phyloP scores from a whole-genome alignment of 1,284 basidiomycete species.

The Ganoderma lingzhi region DNA sequence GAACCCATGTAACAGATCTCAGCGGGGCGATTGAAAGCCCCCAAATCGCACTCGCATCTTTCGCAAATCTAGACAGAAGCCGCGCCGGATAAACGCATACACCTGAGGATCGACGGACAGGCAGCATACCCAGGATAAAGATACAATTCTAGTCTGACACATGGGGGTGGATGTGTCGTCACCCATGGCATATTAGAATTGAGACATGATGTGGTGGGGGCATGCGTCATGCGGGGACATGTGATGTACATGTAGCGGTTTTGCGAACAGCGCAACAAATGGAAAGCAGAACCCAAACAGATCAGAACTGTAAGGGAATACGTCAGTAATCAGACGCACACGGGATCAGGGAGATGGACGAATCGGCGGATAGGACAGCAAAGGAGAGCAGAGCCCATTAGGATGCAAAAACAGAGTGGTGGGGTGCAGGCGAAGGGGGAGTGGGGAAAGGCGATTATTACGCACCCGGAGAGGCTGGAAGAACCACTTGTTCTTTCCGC shows the following conservation, averaged over 20 bases:
- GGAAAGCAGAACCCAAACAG: constrained; percentile 21
- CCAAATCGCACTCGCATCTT: neutral
- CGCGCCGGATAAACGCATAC: neutral
- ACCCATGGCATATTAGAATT: constrained; percentile 32
- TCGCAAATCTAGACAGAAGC: neutral
- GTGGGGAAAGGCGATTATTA: constrained; percentile 26
- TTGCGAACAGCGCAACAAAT: constrained; percentile 27
- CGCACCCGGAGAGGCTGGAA: constrained; percentile 82
- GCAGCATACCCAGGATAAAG: neutral
- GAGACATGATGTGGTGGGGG: constrained; percentile 27
- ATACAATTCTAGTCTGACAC: constrained; percentile 7
- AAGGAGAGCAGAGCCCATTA: neutral
- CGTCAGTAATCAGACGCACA: constrained; percentile 9
- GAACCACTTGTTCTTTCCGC: constrained; percentile 97
- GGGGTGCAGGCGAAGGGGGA: neutral
- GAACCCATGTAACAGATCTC: neutral
- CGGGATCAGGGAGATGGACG: neutral
- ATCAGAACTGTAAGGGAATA: constrained; percentile 28
- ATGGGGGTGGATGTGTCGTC: constrained; percentile 11
- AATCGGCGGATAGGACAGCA: neutral
- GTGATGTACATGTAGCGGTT: constrained; percentile 35
- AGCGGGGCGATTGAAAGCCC: neutral
- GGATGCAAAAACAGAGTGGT: neutral
- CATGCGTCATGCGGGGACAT: constrained; percentile 35
- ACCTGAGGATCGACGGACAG: neutral